Percentiles rank a stretch among this genome's conserved stretches.
Evolutionary conservation across 805 yeast genomes (phyloP).

Genomic region (Candida ascalaphidarum): DNA sequence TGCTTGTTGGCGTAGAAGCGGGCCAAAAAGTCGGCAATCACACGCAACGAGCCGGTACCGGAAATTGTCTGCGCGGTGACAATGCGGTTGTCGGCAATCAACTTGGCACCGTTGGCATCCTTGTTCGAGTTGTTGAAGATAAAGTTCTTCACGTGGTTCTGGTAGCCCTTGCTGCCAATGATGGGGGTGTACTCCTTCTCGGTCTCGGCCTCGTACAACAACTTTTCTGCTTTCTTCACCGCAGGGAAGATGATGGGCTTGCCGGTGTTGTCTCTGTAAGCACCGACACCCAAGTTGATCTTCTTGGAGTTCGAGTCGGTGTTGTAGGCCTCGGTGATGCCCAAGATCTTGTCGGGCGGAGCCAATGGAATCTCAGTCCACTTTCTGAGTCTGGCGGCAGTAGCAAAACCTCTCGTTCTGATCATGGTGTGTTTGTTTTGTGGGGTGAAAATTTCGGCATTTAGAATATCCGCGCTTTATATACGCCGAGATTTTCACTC

Average conservation of each 20-base stretch:
- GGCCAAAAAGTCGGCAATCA: constrained; percentile 69
- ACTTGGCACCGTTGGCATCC: constrained; percentile 46
- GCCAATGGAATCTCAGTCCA: constrained; percentile 36
- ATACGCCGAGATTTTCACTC: too few relatives aligned
- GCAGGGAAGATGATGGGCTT: constrained; percentile 84
- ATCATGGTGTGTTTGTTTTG: constrained; percentile 9
- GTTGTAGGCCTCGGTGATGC: constrained; percentile 68
- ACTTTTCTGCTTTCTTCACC: constrained; percentile 56
- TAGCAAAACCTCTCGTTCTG: constrained; percentile 8
- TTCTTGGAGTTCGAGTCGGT: constrained; percentile 53
- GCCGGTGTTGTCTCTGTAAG: constrained; percentile 87
- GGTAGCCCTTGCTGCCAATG: constrained; percentile 66
- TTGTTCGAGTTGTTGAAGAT: constrained; percentile 54
- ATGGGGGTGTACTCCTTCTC: constrained; percentile 87
- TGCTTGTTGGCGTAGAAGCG: constrained; percentile 47
- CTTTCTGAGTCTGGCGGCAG: constrained; percentile 9
- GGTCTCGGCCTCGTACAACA: constrained; percentile 37
- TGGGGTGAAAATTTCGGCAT: not conserved
- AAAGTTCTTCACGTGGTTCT: constrained; percentile 57
- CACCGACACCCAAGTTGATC: constrained; percentile 74
- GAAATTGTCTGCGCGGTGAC: constrained; percentile 84
- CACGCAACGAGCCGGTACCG: constrained; percentile 91
- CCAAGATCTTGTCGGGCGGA: constrained; percentile 83
- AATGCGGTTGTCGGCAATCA: constrained; percentile 54
- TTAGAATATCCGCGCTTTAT: too few relatives aligned